A percentile compares a stretch with the other conserved stretches of the same genome.
phyloP scores from a whole-genome alignment of 2,329 filamentous ascomycete genomes.

The Exophiala phaeomuriformis region DNA sequence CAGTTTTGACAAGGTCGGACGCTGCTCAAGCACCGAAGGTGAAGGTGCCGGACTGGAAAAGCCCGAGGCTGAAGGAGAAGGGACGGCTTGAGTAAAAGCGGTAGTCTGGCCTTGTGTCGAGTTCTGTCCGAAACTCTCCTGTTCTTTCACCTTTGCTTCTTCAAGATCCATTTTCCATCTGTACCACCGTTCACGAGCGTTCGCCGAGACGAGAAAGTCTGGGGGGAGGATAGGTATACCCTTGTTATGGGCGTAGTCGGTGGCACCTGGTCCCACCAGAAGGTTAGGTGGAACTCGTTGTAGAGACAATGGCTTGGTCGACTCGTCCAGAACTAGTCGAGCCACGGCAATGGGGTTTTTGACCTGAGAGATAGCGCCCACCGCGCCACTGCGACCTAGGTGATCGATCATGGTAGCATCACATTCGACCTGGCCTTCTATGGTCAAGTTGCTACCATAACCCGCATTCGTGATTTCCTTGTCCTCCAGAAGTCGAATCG shows the following conservation, averaged over 20 bases:
- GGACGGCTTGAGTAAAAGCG: background rate
- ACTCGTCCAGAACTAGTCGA: slow-evolving; percentile 70
- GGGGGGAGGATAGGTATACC: slow-evolving; percentile 67
- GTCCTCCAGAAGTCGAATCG: slow-evolving; percentile 82
- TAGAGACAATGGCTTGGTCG: slow-evolving; percentile 69
- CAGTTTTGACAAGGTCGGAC: slow-evolving; percentile 9
- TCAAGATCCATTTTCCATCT: slow-evolving; percentile 69
- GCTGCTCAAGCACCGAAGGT: background rate
- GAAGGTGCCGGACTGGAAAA: background rate
- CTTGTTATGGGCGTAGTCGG: slow-evolving; percentile 73
- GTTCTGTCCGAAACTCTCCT: slow-evolving; percentile 27
- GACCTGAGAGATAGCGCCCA: slow-evolving; percentile 81
- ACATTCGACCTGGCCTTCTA: slow-evolving; percentile 86
- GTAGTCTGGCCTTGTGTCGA: slow-evolving; percentile 26
- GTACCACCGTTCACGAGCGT: slow-evolving; percentile 68
- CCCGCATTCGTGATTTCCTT: slow-evolving; percentile 94
- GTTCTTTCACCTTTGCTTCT: slow-evolving; percentile 48
- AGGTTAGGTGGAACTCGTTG: slow-evolving; percentile 88
- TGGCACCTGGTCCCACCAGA: slow-evolving; percentile 77
- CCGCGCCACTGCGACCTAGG: slow-evolving; percentile 81
- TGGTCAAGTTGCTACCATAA: slow-evolving; percentile 87
- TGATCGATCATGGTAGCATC: slow-evolving; percentile 93
- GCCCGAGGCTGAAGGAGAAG: background rate
- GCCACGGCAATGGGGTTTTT: slow-evolving; percentile 88
- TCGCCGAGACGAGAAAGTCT: slow-evolving; percentile 70